phyloP scores from a whole-genome alignment of 768 basidiomycete species.

The Hypholoma fasciculare region DNA sequence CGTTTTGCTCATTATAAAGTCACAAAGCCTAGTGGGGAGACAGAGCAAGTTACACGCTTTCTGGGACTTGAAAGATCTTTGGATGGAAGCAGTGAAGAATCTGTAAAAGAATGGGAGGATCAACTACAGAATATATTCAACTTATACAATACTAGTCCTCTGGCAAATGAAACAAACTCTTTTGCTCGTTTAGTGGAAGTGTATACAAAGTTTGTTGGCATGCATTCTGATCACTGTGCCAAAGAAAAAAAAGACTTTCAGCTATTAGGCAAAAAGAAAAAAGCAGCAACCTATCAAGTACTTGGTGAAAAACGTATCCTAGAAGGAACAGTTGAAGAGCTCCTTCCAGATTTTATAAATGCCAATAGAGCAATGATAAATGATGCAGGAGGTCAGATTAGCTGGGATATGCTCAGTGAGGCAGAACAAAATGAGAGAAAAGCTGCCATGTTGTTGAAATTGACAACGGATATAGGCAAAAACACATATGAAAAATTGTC shows the following conservation, averaged over 20 bases:
- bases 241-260: conserved; percentile 21
- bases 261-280: too few relatives aligned
- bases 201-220: conserved; percentile 9
- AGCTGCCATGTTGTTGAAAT: too few relatives aligned
- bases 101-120: conserved; percentile 1
- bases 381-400: too few relatives aligned
- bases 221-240: conserved; percentile 16
- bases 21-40: not conserved
- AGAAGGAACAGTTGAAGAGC: too few relatives aligned
- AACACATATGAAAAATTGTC: conserved; percentile 14
- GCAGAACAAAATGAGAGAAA: not conserved
- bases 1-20: not conserved
- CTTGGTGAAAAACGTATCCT: too few relatives aligned
- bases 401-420: too few relatives aligned
- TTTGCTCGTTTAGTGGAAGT: conserved; percentile 3
- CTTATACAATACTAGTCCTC: conserved; percentile 15
- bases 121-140: conserved; percentile 1
- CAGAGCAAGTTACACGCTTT: not conserved
- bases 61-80: conserved; percentile 14
- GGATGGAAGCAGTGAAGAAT: conserved; percentile 16
- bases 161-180: conserved; percentile 3
- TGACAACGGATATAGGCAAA: too few relatives aligned
- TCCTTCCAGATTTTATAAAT: too few relatives aligned
- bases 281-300: not conserved
- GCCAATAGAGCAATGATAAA: too few relatives aligned